Conservation (phyloP, 345 rosid genomes). For the Erysimum cheiranthoides region DNA sequence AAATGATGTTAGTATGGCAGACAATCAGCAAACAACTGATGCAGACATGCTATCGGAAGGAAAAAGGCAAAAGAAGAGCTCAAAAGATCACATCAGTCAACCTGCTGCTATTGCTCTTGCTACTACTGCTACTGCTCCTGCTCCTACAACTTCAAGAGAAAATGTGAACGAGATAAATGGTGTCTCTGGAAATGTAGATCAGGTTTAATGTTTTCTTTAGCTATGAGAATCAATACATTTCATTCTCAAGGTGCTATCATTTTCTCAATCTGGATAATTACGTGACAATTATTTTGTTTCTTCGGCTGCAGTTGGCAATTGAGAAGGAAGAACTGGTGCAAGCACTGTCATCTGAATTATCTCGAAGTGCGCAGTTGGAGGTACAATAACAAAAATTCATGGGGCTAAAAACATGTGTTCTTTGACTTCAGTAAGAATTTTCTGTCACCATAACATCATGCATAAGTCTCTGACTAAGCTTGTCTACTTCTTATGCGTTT, state of each 20-base stretch:
- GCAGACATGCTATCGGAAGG: constrained; percentile 4
- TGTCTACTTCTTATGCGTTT: background rate
- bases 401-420: constrained; percentile 1
- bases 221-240: constrained; percentile 6
- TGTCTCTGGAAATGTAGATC: background rate
- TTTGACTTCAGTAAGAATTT: constrained; percentile 11
- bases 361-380: constrained; percentile 76
- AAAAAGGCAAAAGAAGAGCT: constrained; percentile 25
- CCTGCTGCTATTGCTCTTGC: constrained; percentile 1
- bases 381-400: constrained; percentile 48
- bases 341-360: constrained; percentile 72
- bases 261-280: constrained; percentile 27
- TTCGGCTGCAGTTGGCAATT: constrained; percentile 68
- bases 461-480: background rate
- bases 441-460: constrained; percentile 12
- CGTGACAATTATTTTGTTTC: background rate
- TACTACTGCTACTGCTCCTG: background rate
- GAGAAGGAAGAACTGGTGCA: constrained; percentile 89
- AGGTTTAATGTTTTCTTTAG: background rate
- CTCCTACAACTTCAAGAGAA: background rate
- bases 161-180: background rate
- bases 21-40: constrained; percentile 2
- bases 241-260: constrained; percentile 15
- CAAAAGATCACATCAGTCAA: constrained; percentile 6
- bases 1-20: constrained; percentile 23